Evolutionary conservation across 1,284 basidiomycete genomes (phyloP), one percentile per base, ranked within the genome.

Genomic region (Moesziomyces globuligerus): DNA sequence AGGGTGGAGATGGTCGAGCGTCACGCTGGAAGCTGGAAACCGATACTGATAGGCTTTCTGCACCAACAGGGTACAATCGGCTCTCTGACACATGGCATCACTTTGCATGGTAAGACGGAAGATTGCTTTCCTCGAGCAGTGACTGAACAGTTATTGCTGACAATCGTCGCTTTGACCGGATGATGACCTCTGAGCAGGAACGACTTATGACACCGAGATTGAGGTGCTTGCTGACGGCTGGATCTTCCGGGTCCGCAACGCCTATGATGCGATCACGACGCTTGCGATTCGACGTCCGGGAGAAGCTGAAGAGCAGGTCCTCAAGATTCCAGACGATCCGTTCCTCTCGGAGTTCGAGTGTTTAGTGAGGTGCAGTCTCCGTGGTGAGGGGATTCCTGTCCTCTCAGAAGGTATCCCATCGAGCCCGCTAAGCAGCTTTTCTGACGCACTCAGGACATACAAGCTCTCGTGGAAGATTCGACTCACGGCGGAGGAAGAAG

Each of bases 391-490:
- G 11, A 18, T 5, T 7, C 13, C 10, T 4, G 7, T 9, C 1
- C 11, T 17, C 4, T 18, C 38, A 17, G 26, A 53, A 7, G 24
- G 3, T 20, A 34, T 47, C 5, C 50, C 40, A 13, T 18, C 17
- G 7, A 18, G 34, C 20, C 60, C 60, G 28, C 66, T 78, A 9
- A 71, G 65, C 48, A 48, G 49, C 15, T 79, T 70, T 62, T 67
- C 65, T 20, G 78, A 79, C 34, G 78, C 75, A 6, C 69, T 69
- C 26, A 67, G 72, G 69, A 79, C 78, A 21, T 80, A 79, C 58
- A 74, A 73, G 48, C 58, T 80, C 3, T 79, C 78, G 2, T 80
- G 78, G 78, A 59, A 65, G 28, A 78, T 80, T 47, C 73, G 78
- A 26, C 46, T 64, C 23, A 72, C 74, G 11, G 69, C 62, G 21